Conservation (phyloP, 495 filamentous ascomycete species). For the Xylaria intraflava region DNA sequence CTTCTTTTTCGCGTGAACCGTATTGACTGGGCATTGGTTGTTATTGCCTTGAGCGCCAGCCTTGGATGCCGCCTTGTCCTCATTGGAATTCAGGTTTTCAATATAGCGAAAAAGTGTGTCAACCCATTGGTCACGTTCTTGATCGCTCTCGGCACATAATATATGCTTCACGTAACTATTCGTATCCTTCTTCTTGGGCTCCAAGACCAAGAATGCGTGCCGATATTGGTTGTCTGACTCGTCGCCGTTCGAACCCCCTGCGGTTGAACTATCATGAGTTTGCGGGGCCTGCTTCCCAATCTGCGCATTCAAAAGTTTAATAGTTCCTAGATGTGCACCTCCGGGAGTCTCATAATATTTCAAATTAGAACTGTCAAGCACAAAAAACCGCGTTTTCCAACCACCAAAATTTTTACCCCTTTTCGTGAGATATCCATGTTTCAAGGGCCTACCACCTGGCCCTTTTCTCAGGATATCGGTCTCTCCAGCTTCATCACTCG, state of each 20-base stretch:
- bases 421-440: constrained; percentile 92
- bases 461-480: constrained; percentile 37
- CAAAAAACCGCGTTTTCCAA: constrained; percentile 96
- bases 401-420: constrained; percentile 96
- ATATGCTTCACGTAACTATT: constrained; percentile 88
- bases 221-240: constrained; percentile 86
- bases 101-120: constrained; percentile 83
- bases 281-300: constrained; percentile 84
- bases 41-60: constrained; percentile 19
- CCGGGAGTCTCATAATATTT: constrained; percentile 89
- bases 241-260: constrained; percentile 56
- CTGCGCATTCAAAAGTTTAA: constrained; percentile 83
- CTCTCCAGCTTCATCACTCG: constrained; percentile 35
- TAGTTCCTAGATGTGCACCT: constrained; percentile 83
- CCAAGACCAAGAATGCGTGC: constrained; percentile 89
- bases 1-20: constrained; percentile 49
- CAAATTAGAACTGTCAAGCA: constrained; percentile 81
- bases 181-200: constrained; percentile 95
- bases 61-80: constrained; percentile 37
- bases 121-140: constrained; percentile 91
- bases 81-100: constrained; percentile 60
- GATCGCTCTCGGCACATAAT: constrained; percentile 88
- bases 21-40: constrained; percentile 29
- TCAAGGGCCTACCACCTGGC: constrained; percentile 60
- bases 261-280: constrained; percentile 53